phyloP scores from a whole-genome alignment of 2,329 filamentous ascomycete genomes.

The Bipolaris oryzae region DNA sequence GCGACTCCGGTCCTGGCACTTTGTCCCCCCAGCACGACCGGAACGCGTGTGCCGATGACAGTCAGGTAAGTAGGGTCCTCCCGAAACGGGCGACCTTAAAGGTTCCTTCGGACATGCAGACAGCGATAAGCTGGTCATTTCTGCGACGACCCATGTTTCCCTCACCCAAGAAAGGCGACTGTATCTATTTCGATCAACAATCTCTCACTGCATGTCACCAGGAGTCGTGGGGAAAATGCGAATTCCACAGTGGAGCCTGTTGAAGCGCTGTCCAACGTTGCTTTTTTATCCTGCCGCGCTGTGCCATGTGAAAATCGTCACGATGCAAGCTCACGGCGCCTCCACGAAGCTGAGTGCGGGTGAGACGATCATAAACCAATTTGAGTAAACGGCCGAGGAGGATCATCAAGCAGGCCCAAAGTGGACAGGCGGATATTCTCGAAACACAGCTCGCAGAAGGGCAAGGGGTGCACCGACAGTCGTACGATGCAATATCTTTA shows the following conservation, averaged over 20 bases:
- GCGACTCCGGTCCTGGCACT: not conserved
- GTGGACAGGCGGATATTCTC: slow-evolving; percentile 11
- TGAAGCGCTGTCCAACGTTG: slow-evolving; percentile 4
- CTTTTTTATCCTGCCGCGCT: slow-evolving; percentile 10
- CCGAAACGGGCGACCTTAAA: slow-evolving; percentile 5
- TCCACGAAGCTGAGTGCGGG: slow-evolving; percentile 3
- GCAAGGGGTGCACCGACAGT: slow-evolving; percentile 15
- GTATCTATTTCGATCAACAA: slow-evolving; percentile 20
- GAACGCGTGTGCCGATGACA: slow-evolving; percentile 4
- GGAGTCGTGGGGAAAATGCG: not conserved
- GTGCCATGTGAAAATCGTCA: slow-evolving; percentile 7
- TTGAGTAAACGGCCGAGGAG: slow-evolving; percentile 6
- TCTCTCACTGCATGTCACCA: slow-evolving; percentile 12
- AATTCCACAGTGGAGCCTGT: slow-evolving; percentile 14
- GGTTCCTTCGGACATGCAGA: not conserved
- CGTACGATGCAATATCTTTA: slow-evolving; percentile 23
- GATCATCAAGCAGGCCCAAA: slow-evolving; percentile 5
- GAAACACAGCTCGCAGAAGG: slow-evolving; percentile 16
- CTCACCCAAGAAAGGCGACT: slow-evolving; percentile 4
- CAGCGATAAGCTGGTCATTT: slow-evolving; percentile 2
- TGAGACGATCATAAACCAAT: slow-evolving; percentile 15
- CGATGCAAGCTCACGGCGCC: slow-evolving; percentile 2
- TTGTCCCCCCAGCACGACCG: slow-evolving; percentile 17
- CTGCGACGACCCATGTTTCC: slow-evolving; percentile 6
- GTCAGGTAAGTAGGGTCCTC: slow-evolving; percentile 5